phyloP scores from a whole-genome alignment of 257 asterid genomes.

The Nicotiana noctiflora region DNA sequence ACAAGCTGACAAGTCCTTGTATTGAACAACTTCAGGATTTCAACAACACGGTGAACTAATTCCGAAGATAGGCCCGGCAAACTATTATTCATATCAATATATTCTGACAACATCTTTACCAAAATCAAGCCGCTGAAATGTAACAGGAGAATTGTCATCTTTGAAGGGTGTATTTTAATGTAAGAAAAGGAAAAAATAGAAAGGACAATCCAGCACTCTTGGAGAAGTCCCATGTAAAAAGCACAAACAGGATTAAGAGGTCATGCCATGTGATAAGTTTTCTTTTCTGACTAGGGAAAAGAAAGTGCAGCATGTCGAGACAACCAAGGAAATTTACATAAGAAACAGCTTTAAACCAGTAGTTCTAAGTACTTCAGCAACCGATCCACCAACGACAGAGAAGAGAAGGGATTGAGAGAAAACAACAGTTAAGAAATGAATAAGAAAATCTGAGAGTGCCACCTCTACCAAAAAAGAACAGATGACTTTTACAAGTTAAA shows the following conservation, averaged over 20 bases:
- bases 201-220: neutral
- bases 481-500: slow-evolving; percentile 3
- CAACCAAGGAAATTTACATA: neutral
- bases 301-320: neutral
- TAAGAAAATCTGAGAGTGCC: neutral
- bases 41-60: slow-evolving; percentile 90
- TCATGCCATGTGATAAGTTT: neutral
- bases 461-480: neutral
- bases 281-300: neutral
- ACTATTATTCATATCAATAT: slow-evolving; percentile 67
- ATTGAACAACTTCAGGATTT: slow-evolving; percentile 83
- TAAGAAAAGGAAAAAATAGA: neutral
- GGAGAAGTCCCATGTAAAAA: neutral
- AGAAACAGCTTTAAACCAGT: neutral
- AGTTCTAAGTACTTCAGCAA: neutral
- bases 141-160: slow-evolving; percentile 4
- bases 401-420: neutral
- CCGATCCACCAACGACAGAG: neutral
- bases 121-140: slow-evolving; percentile 78
- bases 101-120: slow-evolving; percentile 96
- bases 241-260: neutral
- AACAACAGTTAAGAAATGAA: neutral
- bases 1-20: slow-evolving; percentile 97
- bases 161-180: slow-evolving; percentile 4
- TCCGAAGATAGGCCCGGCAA: slow-evolving; percentile 83